Conservation (phyloP, 768 basidiomycete genomes). For the Boletus rex-veris region DNA sequence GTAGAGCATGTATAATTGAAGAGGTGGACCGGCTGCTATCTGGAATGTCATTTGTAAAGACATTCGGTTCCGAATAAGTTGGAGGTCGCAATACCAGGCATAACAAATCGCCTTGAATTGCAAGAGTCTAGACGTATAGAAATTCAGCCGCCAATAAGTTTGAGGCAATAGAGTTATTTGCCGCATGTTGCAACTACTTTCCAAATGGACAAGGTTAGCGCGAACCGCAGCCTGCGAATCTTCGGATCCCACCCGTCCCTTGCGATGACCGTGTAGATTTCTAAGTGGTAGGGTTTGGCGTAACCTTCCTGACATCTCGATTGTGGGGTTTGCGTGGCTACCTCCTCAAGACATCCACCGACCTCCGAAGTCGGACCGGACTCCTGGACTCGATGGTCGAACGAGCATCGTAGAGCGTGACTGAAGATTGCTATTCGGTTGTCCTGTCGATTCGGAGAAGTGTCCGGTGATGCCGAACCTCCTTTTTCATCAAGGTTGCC, state of each 20-base stretch:
- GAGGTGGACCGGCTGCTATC: neutral
- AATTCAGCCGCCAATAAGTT: neutral
- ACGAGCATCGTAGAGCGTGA: neutral
- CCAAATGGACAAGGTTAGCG: constrained; percentile 4
- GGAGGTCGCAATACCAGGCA: neutral
- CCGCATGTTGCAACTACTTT: neutral
- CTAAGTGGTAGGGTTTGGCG: neutral
- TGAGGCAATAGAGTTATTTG: neutral
- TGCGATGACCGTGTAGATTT: neutral
- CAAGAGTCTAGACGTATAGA: neutral
- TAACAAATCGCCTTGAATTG: neutral
- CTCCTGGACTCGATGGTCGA: neutral
- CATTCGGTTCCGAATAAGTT: neutral
- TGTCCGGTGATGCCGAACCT: neutral
- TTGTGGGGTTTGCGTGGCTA: constrained; percentile 5
- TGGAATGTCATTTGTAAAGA: neutral
- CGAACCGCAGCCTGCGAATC: neutral
- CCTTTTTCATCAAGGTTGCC: neutral
- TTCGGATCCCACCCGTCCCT: neutral
- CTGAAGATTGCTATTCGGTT: neutral
- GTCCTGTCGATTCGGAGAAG: neutral
- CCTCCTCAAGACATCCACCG: constrained; percentile 1
- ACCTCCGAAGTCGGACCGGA: constrained; percentile 5
- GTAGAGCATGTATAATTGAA: too few relatives aligned
- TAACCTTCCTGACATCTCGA: neutral